Base-by-base conservation (phyloP, 1,284 basidiomycete genomes). In the Rhodotorula sp. region DNA sequence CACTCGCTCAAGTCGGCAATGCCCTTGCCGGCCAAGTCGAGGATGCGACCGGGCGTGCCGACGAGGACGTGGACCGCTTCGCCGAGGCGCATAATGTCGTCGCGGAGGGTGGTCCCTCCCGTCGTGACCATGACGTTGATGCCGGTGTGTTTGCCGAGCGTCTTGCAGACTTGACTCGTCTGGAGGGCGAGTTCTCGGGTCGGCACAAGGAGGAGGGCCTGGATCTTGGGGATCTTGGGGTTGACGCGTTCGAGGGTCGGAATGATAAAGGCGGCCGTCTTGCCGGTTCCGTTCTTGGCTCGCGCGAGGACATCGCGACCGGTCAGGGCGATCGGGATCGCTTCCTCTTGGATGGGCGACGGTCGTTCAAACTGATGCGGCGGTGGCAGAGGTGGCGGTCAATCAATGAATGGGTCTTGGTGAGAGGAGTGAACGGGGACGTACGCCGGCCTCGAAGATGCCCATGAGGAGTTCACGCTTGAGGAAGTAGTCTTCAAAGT, bases 121-220 rank as follows among this genome's bases (percentile, higher is more conserved):
- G 95, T 99, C 69, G 95, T 97, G 70, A 99, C 95, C 97, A 99
- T 99, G 82, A 99, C 92, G 83, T 99, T 92, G 54, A 93, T 83
- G 70, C 89, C 90, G 2, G 71, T 71, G 79, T 98, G 95, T 81
- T 97, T 97, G 69, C 95, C 95, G 65, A 99, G 87, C 28, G 87
- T 94, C 84, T 98, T 98, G 85, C 93, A 95, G 60, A 99, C 95
- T 84, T 99, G 95, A 57, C 92, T 90, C 26, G 95, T 99, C 84
- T 99, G 94, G 48, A 97, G 85, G 23, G 94, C 94, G 56, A 97
- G 87, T 84, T 97, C 94, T 77, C 94, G 91, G 19, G 94, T 97
- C 60, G 94, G 94, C 57, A 95, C 94, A 76, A 97, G 90, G 68
- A 97, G 85, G 69, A 97, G 86, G 3, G 93, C 93, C 84, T 99